Evolutionary conservation across 192 early-diverging fungal species (phyloP), one percentile per base, ranked within the genome.

Genomic region (Phycomyces nitens): DNA sequence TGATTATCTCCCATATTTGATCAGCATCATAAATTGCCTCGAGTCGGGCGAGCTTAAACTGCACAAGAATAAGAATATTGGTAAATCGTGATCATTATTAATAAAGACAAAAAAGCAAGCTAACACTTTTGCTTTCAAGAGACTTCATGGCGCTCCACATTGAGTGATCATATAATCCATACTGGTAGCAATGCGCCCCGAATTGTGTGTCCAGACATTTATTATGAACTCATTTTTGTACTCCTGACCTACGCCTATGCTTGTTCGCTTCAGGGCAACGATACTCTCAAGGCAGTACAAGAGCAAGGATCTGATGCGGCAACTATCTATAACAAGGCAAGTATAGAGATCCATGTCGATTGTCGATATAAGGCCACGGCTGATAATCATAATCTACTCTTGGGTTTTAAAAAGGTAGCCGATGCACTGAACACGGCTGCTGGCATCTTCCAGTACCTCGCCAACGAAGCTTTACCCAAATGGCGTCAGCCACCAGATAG

Each of bases 71-170:
- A 53, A 71, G 70, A 67, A 70, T 38, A 20, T 58, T 27, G 52
- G 27, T 43, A 29, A 29, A 50, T 11, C 49, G 6, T 53, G 53
- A 24, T 49, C 21, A 14, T 39, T 29, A 39, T 22, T 22, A 20
- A 54, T 29, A 26, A 12, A 11, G 3, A 3, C 9, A 53, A 6
- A 14, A 24, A 22, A 1, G 1, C 21, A 60, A 15, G 27, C 7
- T 60, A 38, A 41, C 15, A 2, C 7, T 5, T 18, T 7, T 23
- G 24, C 3, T 22, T 16, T 21, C 11, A 38, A 84, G 82, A 80
- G 61, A 80, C 80, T n/a, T 78, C 78, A 68, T 85, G 83, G 83
- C 77, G 81, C 5, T 85, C 79, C 6, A 77, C 81, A 12, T 49
- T 83, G 4, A 78, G 76, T 53, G 77, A 74, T 39, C 64, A 70